Evolutionary conservation across 768 basidiomycete genomes (phyloP).

Genomic region (Suillus fuscotomentosus): DNA sequence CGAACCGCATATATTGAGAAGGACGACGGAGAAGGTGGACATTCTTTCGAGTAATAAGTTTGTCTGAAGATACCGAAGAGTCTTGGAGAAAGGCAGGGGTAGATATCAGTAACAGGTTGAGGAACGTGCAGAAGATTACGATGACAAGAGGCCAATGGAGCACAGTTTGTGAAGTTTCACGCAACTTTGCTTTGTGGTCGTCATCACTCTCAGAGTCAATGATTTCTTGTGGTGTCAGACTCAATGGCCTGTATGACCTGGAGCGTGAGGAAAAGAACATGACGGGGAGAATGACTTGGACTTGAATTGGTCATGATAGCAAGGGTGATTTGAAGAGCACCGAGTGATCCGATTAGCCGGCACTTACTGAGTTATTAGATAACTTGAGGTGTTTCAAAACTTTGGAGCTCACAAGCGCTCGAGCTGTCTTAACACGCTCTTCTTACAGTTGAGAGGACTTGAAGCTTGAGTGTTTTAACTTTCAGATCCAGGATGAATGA

Average conservation of each 20-base stretch:
- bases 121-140: not conserved
- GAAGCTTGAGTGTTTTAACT: no score
- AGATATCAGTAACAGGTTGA: not conserved
- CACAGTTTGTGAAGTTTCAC: not conserved
- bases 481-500: no score
- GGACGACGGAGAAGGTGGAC: not conserved
- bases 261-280: not conserved
- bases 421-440: no score
- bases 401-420: no score
- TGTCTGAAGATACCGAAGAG: not conserved
- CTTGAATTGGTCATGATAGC: not conserved
- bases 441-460: no score
- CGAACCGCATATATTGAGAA: not conserved
- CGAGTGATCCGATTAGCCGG: not conserved
- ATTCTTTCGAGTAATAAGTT: not conserved
- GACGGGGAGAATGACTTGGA: not conserved
- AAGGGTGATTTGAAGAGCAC: not conserved
- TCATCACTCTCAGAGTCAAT: not conserved
- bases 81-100: not conserved
- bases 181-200: not conserved
- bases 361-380: not conserved
- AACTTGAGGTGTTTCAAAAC: no score
- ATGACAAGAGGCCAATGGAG: not conserved
- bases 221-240: not conserved
- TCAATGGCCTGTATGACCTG: not conserved